These are phyloP conservation scores for Fusarium sarcochroum DNA, from an alignment of 2,329 filamentous ascomycete species.

Conservation along the genomic window DNA sequence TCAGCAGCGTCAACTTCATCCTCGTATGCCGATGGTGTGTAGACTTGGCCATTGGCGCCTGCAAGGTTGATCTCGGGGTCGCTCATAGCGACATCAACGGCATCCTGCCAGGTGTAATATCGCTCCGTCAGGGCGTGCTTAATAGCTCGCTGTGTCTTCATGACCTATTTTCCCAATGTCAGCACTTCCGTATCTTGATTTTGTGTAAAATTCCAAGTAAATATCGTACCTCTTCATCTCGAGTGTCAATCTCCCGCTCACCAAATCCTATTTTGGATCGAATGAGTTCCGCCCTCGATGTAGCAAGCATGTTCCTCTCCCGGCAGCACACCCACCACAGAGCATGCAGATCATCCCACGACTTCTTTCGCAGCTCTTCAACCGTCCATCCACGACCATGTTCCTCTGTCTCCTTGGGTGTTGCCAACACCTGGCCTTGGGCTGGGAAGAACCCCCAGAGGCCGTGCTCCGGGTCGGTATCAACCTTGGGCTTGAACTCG, in stretches of 20 bases:
- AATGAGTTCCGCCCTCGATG: conserved; percentile 77
- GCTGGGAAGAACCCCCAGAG: conserved; percentile 93
- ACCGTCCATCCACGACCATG: conserved; percentile 89
- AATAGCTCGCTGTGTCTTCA: conserved; percentile 83
- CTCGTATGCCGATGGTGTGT: conserved; percentile 60
- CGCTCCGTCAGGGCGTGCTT: conserved; percentile 89
- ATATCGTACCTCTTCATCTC: conserved; percentile 77
- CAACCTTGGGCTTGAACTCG: conserved; percentile 69
- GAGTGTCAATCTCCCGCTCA: conserved; percentile 72
- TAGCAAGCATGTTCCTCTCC: conserved; percentile 91
- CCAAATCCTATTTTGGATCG: conserved; percentile 81
- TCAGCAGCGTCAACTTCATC: conserved; percentile 49
- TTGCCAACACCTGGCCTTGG: conserved; percentile 76
- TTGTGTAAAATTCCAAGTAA: accelerated
- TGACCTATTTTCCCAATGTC: conserved; percentile 67
- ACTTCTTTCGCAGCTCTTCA: conserved; percentile 88
- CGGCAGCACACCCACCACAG: conserved; percentile 96
- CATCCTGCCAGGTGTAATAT: conserved; percentile 89
- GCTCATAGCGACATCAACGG: conserved; percentile 72
- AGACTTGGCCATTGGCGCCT: conserved; percentile 63
- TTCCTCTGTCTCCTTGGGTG: conserved; percentile 77
- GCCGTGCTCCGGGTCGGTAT: conserved; percentile 82
- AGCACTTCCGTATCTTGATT: conserved; percentile 13
- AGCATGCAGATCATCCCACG: conserved; percentile 91
- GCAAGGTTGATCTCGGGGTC: conserved; percentile 77